A percentile compares a stretch with the other conserved stretches of the same genome.
Evolutionary conservation across 768 basidiomycete species (phyloP).

Genomic region (Kwoniella bestiolae): DNA sequence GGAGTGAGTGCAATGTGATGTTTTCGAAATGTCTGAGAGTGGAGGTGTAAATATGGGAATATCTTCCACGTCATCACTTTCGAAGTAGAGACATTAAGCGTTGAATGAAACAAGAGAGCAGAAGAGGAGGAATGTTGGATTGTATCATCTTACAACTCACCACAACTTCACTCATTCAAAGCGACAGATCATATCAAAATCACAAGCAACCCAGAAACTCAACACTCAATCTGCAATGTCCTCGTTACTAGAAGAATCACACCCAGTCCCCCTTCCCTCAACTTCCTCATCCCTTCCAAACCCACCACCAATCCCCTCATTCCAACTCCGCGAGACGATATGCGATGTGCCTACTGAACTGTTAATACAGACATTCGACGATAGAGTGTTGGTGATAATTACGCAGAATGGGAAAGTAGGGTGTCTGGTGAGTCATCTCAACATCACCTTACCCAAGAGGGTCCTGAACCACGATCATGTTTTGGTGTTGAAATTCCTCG

Average conservation of each 20-base stretch:
- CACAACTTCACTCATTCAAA: too few species aligned
- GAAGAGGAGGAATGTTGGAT: background rate
- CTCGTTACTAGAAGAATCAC: slow-evolving; percentile 34
- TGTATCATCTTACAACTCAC: too few species aligned
- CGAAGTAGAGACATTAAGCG: background rate
- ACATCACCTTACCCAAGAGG: background rate
- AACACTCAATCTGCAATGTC: slow-evolving; percentile 24
- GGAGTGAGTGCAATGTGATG: background rate
- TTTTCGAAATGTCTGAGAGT: slow-evolving; percentile 17
- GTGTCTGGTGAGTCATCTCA: slow-evolving; percentile 66
- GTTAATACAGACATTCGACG: slow-evolving; percentile 75
- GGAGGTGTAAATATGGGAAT: slow-evolving; percentile 11
- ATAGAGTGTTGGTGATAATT: slow-evolving; percentile 80
- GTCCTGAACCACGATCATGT: too few species aligned
- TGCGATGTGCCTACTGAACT: slow-evolving; percentile 71
- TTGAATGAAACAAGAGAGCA: background rate
- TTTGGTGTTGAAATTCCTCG: too few species aligned
- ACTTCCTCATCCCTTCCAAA: background rate
- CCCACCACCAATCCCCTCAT: slow-evolving; percentile 59
- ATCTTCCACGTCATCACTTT: slow-evolving; percentile 20
- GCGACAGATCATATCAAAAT: background rate
- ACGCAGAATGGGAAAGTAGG: slow-evolving; percentile 92
- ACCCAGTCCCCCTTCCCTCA: slow-evolving; percentile 15
- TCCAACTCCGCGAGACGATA: slow-evolving; percentile 64
- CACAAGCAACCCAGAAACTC: background rate